Percentiles rank a stretch among this genome's conserved stretches.
Conservation (phyloP, 2,329 filamentous ascomycete species). For the Aspergillus ustus region DNA sequence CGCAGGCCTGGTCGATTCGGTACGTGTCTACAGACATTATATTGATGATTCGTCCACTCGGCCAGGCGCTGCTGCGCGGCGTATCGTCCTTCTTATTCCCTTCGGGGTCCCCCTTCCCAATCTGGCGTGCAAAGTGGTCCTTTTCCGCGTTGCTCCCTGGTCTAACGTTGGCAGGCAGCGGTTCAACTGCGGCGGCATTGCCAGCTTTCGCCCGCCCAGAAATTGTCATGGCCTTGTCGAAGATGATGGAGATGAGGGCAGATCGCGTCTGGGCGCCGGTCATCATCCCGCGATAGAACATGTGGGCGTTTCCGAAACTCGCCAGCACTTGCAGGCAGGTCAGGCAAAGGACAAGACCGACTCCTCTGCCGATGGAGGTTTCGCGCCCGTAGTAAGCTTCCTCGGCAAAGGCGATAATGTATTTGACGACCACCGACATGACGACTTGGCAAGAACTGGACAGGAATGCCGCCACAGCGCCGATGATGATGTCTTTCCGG, state of each 20-base stretch:
- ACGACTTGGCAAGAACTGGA: conserved; percentile 77
- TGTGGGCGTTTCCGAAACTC: conserved; percentile 83
- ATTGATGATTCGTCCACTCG: conserved; percentile 87
- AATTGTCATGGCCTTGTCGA: conserved; percentile 88
- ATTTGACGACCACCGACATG: conserved; percentile 82
- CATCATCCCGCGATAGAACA: conserved; percentile 90
- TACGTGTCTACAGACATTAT: conserved; percentile 96
- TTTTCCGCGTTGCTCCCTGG: conserved; percentile 48
- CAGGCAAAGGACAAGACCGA: conserved; percentile 84
- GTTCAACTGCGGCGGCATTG: conserved; percentile 53
- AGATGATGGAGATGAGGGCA: conserved; percentile 82
- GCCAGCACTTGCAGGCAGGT: conserved; percentile 83
- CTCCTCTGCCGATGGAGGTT: conserved; percentile 73
- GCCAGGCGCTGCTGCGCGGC: conserved; percentile 81
- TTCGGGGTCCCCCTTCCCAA: conserved; percentile 43
- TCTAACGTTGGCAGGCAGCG: too few species aligned
- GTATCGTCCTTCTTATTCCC: conserved; percentile 49
- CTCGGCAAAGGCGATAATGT: conserved; percentile 81
- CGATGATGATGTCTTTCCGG: conserved; percentile 80
- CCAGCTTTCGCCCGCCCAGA: conserved; percentile 87
- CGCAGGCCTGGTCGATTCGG: conserved; percentile 84
- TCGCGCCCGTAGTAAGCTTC: conserved; percentile 74
- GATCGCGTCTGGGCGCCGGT: conserved; percentile 82
- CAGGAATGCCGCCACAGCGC: conserved; percentile 74
- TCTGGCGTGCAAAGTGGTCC: conserved; percentile 46